Base-by-base conservation (phyloP, 2,329 filamentous ascomycete species). In the Emericellopsis cladophorae region DNA sequence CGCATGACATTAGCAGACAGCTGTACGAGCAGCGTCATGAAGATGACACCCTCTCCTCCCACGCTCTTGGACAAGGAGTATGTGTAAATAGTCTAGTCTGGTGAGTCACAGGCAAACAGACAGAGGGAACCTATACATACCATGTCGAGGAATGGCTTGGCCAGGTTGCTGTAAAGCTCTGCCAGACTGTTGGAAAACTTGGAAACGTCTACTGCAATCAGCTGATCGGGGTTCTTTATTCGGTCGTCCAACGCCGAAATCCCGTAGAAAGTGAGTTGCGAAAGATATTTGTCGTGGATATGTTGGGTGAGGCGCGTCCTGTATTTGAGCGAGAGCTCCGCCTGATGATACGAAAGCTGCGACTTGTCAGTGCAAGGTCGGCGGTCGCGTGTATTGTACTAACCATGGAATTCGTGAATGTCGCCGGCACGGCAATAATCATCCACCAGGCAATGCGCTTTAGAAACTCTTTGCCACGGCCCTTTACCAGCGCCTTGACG, bases 351-450 rank as follows among this genome's bases (percentile, higher is more conserved):
- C 22, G 89, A 93, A 35, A 96, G 72, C 86, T 93, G 21, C 16
- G 1, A 11, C 11, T 5, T 9, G 21, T 23, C 22, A 18, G 12
- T 29, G 15, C 29, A 11, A n/a, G 16, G 3, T 11, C 29, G 6
- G 22, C 4, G 9, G 10, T 7, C 21, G 37, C 7, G 23, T 40
- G 2, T 12, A 3, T 16, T 10, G 8, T 29, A 58, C 76, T 60
- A 61, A 92, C 85, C 92, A 98, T 98, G 1, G 89, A 95, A 61
- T 98, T 98, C 33, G 92, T 98, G 58, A 96, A 95, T 0, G 92
- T 96, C 2, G 92, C 92, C 9, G 92, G 92, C 14, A 98, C 74
- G 22, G 92, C 90, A 49, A 98, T 92, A 42, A 90, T 60, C 92
- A 98, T 98, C 92, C 92, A 98, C 88, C 90, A 95, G 6, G 93